These are phyloP conservation scores for Cercis canadensis DNA, from an alignment of 306 rosid species.

Conservation along the genomic window DNA sequence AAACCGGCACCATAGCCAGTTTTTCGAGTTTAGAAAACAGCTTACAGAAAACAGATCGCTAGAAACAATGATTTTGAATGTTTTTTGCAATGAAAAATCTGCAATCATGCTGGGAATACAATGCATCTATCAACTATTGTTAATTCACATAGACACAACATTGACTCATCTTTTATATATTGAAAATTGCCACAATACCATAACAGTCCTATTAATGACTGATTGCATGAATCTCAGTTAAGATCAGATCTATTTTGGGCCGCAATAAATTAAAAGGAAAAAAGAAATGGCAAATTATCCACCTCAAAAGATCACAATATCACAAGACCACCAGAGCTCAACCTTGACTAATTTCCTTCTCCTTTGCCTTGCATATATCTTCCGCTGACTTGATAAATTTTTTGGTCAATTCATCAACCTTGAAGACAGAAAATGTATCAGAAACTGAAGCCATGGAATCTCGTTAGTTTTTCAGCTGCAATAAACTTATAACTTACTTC, in stretches of 20 bases:
- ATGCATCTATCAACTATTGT: no score
- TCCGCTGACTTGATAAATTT: conserved; percentile 79
- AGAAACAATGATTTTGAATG: no score
- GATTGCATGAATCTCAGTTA: conserved; percentile 19
- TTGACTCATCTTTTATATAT: conserved; percentile 11
- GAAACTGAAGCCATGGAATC: conserved; percentile 33
- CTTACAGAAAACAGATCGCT: no score
- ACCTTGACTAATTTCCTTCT: conserved; percentile 78
- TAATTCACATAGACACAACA: no score
- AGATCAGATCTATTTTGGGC: conserved; percentile 28
- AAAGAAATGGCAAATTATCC: conserved; percentile 1
- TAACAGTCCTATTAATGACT: no score
- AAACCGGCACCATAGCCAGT: no score
- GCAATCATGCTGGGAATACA: no score
- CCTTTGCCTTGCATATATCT: conserved; percentile 84
- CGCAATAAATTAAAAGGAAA: conserved; percentile 7
- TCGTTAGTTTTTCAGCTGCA: neutral
- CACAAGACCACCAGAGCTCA: conserved; percentile 30
- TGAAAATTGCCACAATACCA: conserved; percentile 21
- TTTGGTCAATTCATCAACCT: conserved; percentile 92
- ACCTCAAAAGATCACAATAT: neutral
- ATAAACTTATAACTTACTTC: conserved; percentile 61
- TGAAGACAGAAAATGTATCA: conserved; percentile 25
- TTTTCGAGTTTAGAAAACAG: no score
- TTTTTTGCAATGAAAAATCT: no score